phyloP scores from a whole-genome alignment of 2,329 filamentous ascomycete genomes.

The Talaromyces pinophilus region DNA sequence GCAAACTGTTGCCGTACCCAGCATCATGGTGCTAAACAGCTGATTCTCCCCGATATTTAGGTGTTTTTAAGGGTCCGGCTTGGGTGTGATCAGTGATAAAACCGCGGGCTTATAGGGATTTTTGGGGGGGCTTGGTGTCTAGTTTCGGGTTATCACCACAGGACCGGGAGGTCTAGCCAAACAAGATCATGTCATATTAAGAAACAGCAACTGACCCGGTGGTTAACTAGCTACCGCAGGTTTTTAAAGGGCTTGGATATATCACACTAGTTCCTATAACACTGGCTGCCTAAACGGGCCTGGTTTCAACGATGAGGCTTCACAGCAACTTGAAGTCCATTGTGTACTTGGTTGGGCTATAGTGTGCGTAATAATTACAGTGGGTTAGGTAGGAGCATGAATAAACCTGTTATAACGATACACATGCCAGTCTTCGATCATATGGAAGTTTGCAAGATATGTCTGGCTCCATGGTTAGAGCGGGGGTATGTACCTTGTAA shows the following conservation, averaged over 20 bases:
- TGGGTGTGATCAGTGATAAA: not conserved
- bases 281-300: no score
- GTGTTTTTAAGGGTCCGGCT: not conserved
- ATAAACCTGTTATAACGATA: no score
- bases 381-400: no score
- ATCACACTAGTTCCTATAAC: no score
- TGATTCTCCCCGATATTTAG: not conserved
- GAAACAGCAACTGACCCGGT: not conserved
- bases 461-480: no score
- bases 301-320: not conserved
- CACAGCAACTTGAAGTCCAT: no score
- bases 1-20: not conserved
- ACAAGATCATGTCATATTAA: not conserved
- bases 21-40: not conserved
- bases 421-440: no score
- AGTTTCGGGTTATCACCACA: not conserved
- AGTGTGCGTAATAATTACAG: no score
- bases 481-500: no score
- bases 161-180: not conserved
- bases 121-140: not conserved
- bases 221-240: no score
- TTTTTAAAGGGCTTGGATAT: no score
- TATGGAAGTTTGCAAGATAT: no score
- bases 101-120: not conserved
- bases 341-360: not conserved